These are phyloP conservation scores for Clathrospora elynae DNA, from an alignment of 2,329 filamentous ascomycete species.

Conservation along the genomic window DNA sequence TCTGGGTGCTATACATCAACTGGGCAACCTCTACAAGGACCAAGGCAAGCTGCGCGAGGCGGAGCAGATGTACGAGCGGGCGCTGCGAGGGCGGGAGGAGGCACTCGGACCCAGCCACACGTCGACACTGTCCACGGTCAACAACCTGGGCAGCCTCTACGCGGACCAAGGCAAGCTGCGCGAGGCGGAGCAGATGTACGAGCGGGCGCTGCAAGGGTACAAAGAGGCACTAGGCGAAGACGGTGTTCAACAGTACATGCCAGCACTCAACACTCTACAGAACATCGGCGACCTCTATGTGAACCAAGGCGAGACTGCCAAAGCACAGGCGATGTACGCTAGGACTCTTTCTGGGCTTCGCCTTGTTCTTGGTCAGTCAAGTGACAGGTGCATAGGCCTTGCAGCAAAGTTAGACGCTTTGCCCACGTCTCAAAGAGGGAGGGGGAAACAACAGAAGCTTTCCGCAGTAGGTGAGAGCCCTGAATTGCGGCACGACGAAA, in stretches of 20 bases:
- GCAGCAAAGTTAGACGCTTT: too few relatives aligned
- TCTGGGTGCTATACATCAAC: slow-evolving; percentile 16
- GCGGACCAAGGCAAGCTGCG: slow-evolving; percentile 16
- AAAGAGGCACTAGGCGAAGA: neutral
- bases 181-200: slow-evolving; percentile 4
- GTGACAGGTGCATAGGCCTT: too few relatives aligned
- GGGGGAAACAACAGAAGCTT: too few relatives aligned
- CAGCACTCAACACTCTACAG: slow-evolving; percentile 13
- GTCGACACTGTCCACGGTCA: slow-evolving; percentile 24
- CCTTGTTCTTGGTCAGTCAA: too few relatives aligned
- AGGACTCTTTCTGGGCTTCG: slow-evolving; percentile 12
- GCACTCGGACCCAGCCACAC: slow-evolving; percentile 16
- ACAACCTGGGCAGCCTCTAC: slow-evolving; percentile 28
- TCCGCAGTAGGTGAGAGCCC: too few relatives aligned
- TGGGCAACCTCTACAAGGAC: slow-evolving; percentile 25
- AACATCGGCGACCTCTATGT: slow-evolving; percentile 11
- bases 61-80: slow-evolving; percentile 26
- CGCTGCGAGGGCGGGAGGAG: slow-evolving; percentile 23
- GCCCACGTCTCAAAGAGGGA: too few relatives aligned
- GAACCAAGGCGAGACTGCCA: slow-evolving; percentile 7
- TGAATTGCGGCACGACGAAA: too few relatives aligned
- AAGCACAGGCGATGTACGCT: slow-evolving; percentile 12
- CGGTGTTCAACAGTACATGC: slow-evolving; percentile 5
- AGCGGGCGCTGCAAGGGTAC: slow-evolving; percentile 1
- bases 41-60: slow-evolving; percentile 25